Evolutionary conservation across 306 rosid species (phyloP).

Genomic region (Prunus fruticosa): DNA sequence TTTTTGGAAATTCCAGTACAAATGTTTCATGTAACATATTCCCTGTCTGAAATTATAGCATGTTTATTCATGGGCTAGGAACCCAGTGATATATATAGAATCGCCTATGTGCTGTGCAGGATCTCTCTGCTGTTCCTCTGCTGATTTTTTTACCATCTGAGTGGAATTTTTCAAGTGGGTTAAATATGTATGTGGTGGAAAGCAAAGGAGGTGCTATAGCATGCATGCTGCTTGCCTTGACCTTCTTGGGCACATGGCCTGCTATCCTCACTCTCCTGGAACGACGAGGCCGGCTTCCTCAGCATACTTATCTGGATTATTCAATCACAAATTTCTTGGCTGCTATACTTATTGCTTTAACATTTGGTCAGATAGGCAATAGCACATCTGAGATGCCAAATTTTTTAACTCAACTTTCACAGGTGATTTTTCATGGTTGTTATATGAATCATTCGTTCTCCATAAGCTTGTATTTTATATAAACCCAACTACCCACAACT

Average conservation of each 20-base stretch:
- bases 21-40: not conserved
- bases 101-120: slow-evolving; percentile 34
- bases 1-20: not conserved
- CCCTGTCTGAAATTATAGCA: not conserved
- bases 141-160: slow-evolving; percentile 29
- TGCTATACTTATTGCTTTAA: slow-evolving; percentile 78
- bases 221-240: slow-evolving; percentile 73
- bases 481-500: not conserved
- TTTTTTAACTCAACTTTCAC: slow-evolving; percentile 66
- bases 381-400: slow-evolving; percentile 48
- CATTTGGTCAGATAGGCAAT: slow-evolving; percentile 75
- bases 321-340: slow-evolving; percentile 76
- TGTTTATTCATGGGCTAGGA: not conserved
- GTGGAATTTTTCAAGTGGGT: slow-evolving; percentile 21
- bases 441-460: not conserved
- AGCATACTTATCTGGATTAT: slow-evolving; percentile 90
- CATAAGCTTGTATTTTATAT: not conserved
- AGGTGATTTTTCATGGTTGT: slow-evolving; percentile 31
- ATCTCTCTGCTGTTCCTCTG: slow-evolving; percentile 25
- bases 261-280: slow-evolving; percentile 73
- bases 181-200: slow-evolving; percentile 78
- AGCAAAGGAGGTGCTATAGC: slow-evolving; percentile 84
- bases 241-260: slow-evolving; percentile 90
- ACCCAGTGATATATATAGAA: not conserved
- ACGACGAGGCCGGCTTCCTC: slow-evolving; percentile 93